Evolutionary conservation across 2,329 filamentous ascomycete genomes (phyloP).

Genomic region (Metarhizium humberi): DNA sequence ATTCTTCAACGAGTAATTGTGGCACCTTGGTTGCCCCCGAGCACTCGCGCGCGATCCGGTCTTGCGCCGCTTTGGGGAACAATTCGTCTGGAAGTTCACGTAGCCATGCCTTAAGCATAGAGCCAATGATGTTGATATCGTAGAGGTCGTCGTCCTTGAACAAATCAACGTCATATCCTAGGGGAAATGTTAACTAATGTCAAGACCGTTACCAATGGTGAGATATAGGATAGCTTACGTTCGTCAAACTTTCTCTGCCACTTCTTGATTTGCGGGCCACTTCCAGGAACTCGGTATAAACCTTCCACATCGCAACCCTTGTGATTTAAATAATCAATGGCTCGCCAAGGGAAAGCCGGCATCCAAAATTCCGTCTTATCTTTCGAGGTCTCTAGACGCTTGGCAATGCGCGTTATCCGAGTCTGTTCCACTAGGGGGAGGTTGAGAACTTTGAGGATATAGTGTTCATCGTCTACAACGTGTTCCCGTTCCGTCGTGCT

Average conservation of each 20-base stretch:
- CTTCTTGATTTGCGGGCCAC: constrained; percentile 81
- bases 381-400: constrained; percentile 73
- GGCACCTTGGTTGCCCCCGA: constrained; percentile 71
- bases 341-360: constrained; percentile 90
- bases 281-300: constrained; percentile 84
- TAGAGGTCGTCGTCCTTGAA: constrained; percentile 83
- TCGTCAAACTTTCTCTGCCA: constrained; percentile 90
- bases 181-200: background rate
- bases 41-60: constrained; percentile 71
- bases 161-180: constrained; percentile 80
- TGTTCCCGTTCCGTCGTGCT: constrained; percentile 58
- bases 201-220: background rate
- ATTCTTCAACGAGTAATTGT: constrained; percentile 78
- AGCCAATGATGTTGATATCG: constrained; percentile 93
- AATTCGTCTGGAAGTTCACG: constrained; percentile 91
- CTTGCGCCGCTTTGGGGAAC: constrained; percentile 76
- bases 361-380: constrained; percentile 99
- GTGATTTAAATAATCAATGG: constrained; percentile 93
- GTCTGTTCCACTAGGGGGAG: constrained; percentile 81
- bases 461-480: constrained; percentile 69
- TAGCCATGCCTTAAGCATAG: constrained; percentile 93
- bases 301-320: constrained; percentile 92
- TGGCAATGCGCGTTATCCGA: constrained; percentile 82
- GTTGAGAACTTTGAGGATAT: constrained; percentile 77
- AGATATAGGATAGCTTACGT: constrained; percentile 38